Conservation (phyloP, 345 rosid genomes). For the Arabidopsis arenosa region DNA sequence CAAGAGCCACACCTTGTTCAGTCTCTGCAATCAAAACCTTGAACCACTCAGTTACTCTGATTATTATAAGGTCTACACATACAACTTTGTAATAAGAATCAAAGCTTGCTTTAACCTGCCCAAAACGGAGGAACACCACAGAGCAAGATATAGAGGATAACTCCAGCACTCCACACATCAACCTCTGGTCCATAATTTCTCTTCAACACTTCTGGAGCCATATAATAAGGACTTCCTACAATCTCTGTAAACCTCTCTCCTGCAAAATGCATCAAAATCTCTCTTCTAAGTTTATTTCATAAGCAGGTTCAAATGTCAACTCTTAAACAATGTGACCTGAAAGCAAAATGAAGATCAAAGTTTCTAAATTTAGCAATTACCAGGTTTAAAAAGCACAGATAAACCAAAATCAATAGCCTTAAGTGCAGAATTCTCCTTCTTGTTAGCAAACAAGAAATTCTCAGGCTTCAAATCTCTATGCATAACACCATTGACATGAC, state of each 20-base stretch:
- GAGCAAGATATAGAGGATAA: conserved; percentile 80
- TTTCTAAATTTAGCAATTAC: conserved; percentile 43
- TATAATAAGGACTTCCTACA: conserved; percentile 94
- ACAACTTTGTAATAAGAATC: neutral
- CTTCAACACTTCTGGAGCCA: conserved; percentile 96
- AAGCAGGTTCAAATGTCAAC: neutral
- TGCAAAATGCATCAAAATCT: conserved; percentile 34
- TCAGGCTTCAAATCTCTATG: conserved; percentile 97
- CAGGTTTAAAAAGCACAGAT: conserved; percentile 91
- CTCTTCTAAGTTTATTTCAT: neutral
- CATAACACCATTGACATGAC: conserved; percentile 94
- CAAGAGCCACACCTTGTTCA: conserved; percentile 96
- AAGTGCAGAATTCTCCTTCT: conserved; percentile 87
- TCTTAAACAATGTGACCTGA: neutral
- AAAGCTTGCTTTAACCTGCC: conserved; percentile 53
- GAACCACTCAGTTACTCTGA: conserved; percentile 1
- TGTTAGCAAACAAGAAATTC: conserved; percentile 87
- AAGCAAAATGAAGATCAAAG: too few species aligned
- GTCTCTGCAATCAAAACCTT: conserved; percentile 60
- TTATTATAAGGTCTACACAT: neutral
- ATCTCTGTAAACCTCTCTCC: conserved; percentile 87
- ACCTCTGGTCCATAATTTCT: conserved; percentile 91
- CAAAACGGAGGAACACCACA: conserved; percentile 96
- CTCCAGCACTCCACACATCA: conserved; percentile 97
- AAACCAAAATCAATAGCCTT: conserved; percentile 95